A percentile compares a stretch with the other conserved stretches of the same genome.
Conservation (phyloP, 768 basidiomycete species). For the Chalciporus pseudorubinellus region DNA sequence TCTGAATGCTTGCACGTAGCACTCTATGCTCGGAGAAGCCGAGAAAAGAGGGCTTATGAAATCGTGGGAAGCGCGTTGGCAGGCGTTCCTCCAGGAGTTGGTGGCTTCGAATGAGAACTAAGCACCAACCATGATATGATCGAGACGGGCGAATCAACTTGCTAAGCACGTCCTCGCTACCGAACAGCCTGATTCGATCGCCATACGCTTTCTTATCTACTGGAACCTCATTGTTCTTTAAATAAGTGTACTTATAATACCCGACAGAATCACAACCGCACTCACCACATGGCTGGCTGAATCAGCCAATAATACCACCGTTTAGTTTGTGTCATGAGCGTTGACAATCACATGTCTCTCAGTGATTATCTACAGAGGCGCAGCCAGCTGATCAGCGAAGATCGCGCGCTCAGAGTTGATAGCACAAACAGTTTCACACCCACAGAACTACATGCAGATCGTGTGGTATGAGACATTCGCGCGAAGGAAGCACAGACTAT, state of each 20-base stretch:
- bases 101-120: constrained; percentile 10
- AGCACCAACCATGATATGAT: background rate
- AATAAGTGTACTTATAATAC: too few relatives aligned
- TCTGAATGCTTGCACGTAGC: constrained; percentile 32
- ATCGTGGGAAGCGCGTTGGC: constrained; percentile 51
- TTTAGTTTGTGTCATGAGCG: too few relatives aligned
- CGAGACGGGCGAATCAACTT: background rate
- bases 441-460: constrained; percentile 52
- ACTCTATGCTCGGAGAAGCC: constrained; percentile 47
- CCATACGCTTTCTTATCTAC: too few relatives aligned
- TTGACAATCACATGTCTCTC: constrained; percentile 9
- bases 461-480: constrained; percentile 52
- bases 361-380: constrained; percentile 17
- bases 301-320: too few relatives aligned
- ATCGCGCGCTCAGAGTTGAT: constrained; percentile 46
- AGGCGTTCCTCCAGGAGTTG: constrained; percentile 40
- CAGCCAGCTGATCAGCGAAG: constrained; percentile 34
- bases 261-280: too few relatives aligned
- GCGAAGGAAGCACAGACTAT: constrained; percentile 48
- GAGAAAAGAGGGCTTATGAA: constrained; percentile 45
- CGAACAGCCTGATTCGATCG: background rate
- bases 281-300: too few relatives aligned
- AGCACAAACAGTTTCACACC: constrained; percentile 29
- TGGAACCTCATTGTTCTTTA: too few relatives aligned
- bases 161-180: background rate